Conservation (phyloP, 1,284 basidiomycete genomes). For the Coniophora puteana region DNA sequence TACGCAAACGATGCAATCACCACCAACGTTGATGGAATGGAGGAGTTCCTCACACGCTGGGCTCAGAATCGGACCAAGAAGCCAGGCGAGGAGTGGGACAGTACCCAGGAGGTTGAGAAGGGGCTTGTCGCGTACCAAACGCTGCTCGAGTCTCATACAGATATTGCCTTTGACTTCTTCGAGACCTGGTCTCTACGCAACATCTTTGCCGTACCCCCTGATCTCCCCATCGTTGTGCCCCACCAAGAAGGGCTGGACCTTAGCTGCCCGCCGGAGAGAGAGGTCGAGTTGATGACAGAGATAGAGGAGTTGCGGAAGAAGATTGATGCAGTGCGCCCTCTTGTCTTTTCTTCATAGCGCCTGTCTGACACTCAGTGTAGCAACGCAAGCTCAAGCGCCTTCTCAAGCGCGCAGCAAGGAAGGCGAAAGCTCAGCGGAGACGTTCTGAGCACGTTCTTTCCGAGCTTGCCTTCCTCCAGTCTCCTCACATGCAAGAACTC, state of each 20-base stretch:
- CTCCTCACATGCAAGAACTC: constrained; percentile 30
- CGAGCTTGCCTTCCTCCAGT: constrained; percentile 43
- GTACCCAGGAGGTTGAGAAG: constrained; percentile 66
- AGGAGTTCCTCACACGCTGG: constrained; percentile 69
- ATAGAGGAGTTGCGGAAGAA: constrained; percentile 53
- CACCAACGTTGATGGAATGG: constrained; percentile 70
- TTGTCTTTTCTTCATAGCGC: constrained; percentile 5
- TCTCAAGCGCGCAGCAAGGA: constrained; percentile 42
- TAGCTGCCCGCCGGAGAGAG: constrained; percentile 42
- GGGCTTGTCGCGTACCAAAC: constrained; percentile 76
- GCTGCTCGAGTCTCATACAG: constrained; percentile 71
- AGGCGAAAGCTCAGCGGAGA: constrained; percentile 39
- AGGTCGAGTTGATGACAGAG: constrained; percentile 57
- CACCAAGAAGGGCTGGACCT: constrained; percentile 62
- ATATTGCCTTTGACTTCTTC: constrained; percentile 78
- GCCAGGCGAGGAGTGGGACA: constrained; percentile 45
- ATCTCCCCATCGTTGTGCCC: constrained; percentile 64
- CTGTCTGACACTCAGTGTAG: constrained; percentile 30
- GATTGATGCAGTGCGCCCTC: constrained; percentile 54
- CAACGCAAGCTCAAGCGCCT: constrained; percentile 60
- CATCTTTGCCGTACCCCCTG: constrained; percentile 65
- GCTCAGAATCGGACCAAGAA: constrained; percentile 50
- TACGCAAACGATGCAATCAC: constrained; percentile 64
- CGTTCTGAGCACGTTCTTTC: constrained; percentile 41
- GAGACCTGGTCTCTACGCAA: constrained; percentile 77